Base-by-base conservation (phyloP, 192 early-diverging fungal species). In the Diversispora eburnea region DNA sequence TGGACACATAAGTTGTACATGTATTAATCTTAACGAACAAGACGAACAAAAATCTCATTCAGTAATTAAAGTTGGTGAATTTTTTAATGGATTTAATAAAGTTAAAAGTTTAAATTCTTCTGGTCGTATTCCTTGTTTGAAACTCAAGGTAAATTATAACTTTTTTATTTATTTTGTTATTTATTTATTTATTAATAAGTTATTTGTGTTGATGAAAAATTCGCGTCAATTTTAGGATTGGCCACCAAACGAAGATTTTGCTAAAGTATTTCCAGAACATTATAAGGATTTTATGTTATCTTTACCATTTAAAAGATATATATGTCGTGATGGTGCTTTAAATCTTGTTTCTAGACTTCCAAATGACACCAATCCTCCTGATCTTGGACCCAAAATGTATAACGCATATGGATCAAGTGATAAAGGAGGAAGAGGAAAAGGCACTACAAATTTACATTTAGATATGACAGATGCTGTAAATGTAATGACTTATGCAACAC, bases 381-480 rank as follows among this genome's bases (percentile, higher is more conserved):
- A 66, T 48, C 46, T 66, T 5, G 64, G 64, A 5, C 64, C 64
- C 20, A 66, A 66, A 46, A 66, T 66, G 64, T 66, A 66, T 9
- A 66, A 66, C 48, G 64, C 64, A 25, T 66, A 66, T 48, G 64
- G 64, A 54, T 89, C 85, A 4, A 84, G 81, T 70, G 84, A 84
- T 49, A 69, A 48, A 13, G 70, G 77, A 3, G 76, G 81, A 3
- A 75, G 81, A 33, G 86, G 86, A 9, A 67, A 74, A 4, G 90
- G 91, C 45, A 94, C 89, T 3, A 93, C 91, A 0, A 89, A 89
- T 56, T 77, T 93, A 39, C 91, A 94, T 67, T 83, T 90, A 58
- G 91, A 94, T 74, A 89, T 92, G 83, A 85, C 92, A 3, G 91
- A 94, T 66, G 91, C 91, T 1, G 88, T 90, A 33, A 94, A 92